Conservation (phyloP, 805 yeast species). For the Candida ulmi region DNA sequence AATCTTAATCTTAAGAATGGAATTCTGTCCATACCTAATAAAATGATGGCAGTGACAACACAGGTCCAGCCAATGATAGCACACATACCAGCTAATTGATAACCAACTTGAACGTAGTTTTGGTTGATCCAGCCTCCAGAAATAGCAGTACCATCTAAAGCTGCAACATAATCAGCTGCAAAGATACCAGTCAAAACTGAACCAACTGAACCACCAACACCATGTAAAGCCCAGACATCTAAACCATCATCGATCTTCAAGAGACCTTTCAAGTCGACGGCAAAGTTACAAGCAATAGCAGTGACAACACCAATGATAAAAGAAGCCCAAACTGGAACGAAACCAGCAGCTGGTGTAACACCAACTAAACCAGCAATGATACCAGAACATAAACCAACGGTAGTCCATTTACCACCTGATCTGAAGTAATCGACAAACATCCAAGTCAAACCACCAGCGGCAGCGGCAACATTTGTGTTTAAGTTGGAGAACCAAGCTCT, state of each 20-base stretch:
- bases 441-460: conserved; percentile 92
- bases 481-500: conserved; percentile 93
- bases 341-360: conserved; percentile 96
- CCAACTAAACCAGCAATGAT: conserved; percentile 91
- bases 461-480: conserved; percentile 92
- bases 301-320: conserved; percentile 79
- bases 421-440: conserved; percentile 79
- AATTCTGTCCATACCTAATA: conserved; percentile 61
- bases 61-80: conserved; percentile 76
- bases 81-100: conserved; percentile 75
- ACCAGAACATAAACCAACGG: conserved; percentile 93
- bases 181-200: conserved; percentile 83
- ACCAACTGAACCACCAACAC: conserved; percentile 88
- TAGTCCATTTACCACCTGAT: conserved; percentile 85
- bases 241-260: conserved; percentile 87
- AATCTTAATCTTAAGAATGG: conserved; percentile 82
- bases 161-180: conserved; percentile 87
- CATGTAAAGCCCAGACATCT: conserved; percentile 91
- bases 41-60: conserved; percentile 61
- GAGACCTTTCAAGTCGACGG: conserved; percentile 71
- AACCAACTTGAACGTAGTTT: conserved; percentile 76
- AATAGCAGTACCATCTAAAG: conserved; percentile 68
- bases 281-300: conserved; percentile 74
- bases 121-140: conserved; percentile 88
- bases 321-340: conserved; percentile 86